Conservation (phyloP, 2,329 filamentous ascomycete species). For the Fusarium sp. region DNA sequence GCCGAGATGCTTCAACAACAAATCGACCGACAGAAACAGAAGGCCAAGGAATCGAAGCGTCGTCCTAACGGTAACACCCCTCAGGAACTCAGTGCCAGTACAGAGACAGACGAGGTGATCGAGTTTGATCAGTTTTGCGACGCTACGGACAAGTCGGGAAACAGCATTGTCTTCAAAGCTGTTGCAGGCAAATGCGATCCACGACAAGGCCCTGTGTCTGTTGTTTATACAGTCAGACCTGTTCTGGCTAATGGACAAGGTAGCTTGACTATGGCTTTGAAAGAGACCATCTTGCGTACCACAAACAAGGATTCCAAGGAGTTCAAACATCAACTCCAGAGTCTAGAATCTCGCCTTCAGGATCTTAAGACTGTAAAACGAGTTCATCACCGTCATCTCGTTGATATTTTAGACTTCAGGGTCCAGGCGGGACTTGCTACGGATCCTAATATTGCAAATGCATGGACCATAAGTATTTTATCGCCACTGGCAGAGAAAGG, state of each 20-base stretch:
- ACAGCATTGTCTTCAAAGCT: slow-evolving; percentile 73
- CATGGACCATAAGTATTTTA: slow-evolving; percentile 81
- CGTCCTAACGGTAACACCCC: slow-evolving; percentile 54
- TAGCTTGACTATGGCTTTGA: slow-evolving; percentile 76
- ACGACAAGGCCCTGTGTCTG: slow-evolving; percentile 73
- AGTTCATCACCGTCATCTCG: slow-evolving; percentile 79
- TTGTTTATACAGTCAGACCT: slow-evolving; percentile 78
- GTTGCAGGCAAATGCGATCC: slow-evolving; percentile 77
- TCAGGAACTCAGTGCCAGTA: slow-evolving; percentile 45
- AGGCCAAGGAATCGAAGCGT: slow-evolving; percentile 72
- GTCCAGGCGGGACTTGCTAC: slow-evolving; percentile 68
- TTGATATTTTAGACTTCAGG: slow-evolving; percentile 85
- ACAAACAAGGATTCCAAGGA: slow-evolving; percentile 68
- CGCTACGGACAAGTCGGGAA: slow-evolving; percentile 72
- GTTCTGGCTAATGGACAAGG: slow-evolving; percentile 66
- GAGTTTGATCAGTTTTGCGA: slow-evolving; percentile 76
- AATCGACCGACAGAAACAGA: slow-evolving; percentile 73
- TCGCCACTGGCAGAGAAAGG: slow-evolving; percentile 84
- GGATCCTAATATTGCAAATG: slow-evolving; percentile 51
- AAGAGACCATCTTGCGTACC: slow-evolving; percentile 72
- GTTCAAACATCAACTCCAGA: slow-evolving; percentile 81
- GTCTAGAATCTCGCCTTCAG: slow-evolving; percentile 81
- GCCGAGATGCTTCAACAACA: slow-evolving; percentile 79
- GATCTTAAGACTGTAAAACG: slow-evolving; percentile 78
- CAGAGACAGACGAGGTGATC: slow-evolving; percentile 54